Base-by-base conservation (phyloP, 805 yeast genomes). In the Saccharomycodes ludwigii region DNA sequence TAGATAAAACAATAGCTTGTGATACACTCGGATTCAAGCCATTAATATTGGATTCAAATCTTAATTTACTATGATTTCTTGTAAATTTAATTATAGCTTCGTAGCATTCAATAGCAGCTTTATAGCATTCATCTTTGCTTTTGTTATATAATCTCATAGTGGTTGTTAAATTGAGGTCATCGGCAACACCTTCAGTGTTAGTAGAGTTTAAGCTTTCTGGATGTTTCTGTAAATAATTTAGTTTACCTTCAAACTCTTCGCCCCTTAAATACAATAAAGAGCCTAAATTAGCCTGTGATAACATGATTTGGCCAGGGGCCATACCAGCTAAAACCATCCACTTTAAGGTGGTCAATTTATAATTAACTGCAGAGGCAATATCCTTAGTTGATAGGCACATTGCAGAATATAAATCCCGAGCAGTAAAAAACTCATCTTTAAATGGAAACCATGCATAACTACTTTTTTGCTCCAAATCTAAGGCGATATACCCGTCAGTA, bases 301-400 rank as follows among this genome's bases (percentile, higher is more conserved):
- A 56, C 21, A 80, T 48, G 23, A 76, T 60, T 44, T 76, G 79
- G 17, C 74, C 73, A 0, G 79, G 70, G 11, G 73, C 70, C 43
- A 71, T 70, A 26, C 76, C 80, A 0, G 85, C 79, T 42, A 71
- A 55, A n/a, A 75, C 56, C 91, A 79, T 80, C 65, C 80, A 68
- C 44, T 71, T 72, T 7, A 77, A 73, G 34, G 81, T 71, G 18
- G 74, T 65, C 40, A 72, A 59, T 42, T 76, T 76, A 28, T 78
- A 64, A 31, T 69, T 59, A 13, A 75, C 56, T 2, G 86, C 84
- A 29, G 68, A 56, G 13, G 68, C 58, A 31, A 73, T 58, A 48
- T 79, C 84, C n/a, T 83, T 83, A 11, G 73, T 62, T 1, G 78
- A 66, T 34, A 83, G 54, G 38, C 80, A 76, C 24, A 75, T 59